These are phyloP conservation scores for Acanthamoeba castellanii DNA, from an alignment of 208 protist species.

Conservation along the genomic window DNA sequence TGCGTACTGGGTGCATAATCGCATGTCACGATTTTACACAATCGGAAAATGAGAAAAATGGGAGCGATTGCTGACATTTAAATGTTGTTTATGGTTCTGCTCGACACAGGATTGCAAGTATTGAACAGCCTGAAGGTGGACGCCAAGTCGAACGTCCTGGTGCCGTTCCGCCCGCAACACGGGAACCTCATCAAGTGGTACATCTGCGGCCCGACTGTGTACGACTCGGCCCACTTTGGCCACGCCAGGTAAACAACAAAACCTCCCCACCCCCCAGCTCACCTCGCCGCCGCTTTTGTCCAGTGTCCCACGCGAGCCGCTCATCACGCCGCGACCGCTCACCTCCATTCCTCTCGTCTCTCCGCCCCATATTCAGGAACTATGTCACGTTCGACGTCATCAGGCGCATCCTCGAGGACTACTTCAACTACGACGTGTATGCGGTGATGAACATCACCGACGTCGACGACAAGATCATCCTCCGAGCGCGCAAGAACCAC, in stretches of 20 bases:
- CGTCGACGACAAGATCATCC: slow-evolving; percentile 99
- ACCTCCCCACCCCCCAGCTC: neutral
- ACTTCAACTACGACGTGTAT: slow-evolving; percentile 95
- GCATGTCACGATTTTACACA: no score
- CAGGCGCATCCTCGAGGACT: slow-evolving; percentile 97
- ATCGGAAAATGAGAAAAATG: neutral
- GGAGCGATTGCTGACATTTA: neutral
- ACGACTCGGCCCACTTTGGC: slow-evolving; percentile 97
- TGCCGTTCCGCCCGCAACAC: neutral
- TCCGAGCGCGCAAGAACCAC: slow-evolving; percentile 93
- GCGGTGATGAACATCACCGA: slow-evolving; percentile 99
- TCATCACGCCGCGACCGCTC: neutral
- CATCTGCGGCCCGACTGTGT: slow-evolving; percentile 98
- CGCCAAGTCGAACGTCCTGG: neutral
- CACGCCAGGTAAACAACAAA: slow-evolving; percentile 91
- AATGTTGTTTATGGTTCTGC: neutral
- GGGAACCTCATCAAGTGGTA: slow-evolving; percentile 92
- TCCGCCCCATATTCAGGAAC: slow-evolving; percentile 84
- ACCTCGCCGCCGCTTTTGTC: neutral
- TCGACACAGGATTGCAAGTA: neutral
- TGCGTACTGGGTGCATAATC: neutral
- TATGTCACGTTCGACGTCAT: slow-evolving; percentile 99
- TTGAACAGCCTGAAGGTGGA: slow-evolving; percentile 14
- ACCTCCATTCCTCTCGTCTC: neutral
- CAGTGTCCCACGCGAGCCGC: neutral